Base-by-base conservation (phyloP, 768 basidiomycete species). In the Leccinum broughii region DNA sequence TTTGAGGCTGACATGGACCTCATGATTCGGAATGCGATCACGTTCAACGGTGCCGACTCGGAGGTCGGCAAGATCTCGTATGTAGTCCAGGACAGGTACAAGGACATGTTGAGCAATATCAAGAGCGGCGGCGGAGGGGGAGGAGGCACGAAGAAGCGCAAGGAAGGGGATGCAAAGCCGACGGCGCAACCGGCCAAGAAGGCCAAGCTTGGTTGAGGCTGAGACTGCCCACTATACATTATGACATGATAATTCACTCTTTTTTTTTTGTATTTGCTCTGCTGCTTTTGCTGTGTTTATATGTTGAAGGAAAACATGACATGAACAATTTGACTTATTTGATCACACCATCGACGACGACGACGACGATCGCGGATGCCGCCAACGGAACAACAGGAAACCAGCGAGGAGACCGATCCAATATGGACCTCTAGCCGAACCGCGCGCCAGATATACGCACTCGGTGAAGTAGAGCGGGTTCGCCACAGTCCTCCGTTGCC, bases 21-120 rank as follows among this genome's bases (percentile, higher is more conserved):
- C 48, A 96, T 98, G 94, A 75, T 93, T 60, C 77, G 84, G 61
- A 98, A 98, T 70, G 93, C 95, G 15, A 83, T 90, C 72, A 84
- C 81, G 56, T 98, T 97, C 81, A 98, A 98, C 65, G 90, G 90
- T 0, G 77, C 77, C 2, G 86, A 88, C 50, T 91, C 90, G 3
- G 89, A 92, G 59, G 90, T 93, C n/a, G 92, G 88, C 15, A 69
- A 76, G 48, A 76, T 89, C 41, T 83, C 90, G 8, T 66, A 75
- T n/a, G 67, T 71, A 32, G 68, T 88, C 52, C 78, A 77, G 51
- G 77, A 81, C 55, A 84, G 81, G 63, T 77, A 83, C 65, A 82
- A 76, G 64, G 85, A 87, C 54, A 70, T 89, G 64, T 59, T 86
- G 66, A 75, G 72, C 55, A 85, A 77, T 68, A 66, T 68, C 57